Conservation (phyloP, 768 basidiomycete species). For the Suillus weaverae region DNA sequence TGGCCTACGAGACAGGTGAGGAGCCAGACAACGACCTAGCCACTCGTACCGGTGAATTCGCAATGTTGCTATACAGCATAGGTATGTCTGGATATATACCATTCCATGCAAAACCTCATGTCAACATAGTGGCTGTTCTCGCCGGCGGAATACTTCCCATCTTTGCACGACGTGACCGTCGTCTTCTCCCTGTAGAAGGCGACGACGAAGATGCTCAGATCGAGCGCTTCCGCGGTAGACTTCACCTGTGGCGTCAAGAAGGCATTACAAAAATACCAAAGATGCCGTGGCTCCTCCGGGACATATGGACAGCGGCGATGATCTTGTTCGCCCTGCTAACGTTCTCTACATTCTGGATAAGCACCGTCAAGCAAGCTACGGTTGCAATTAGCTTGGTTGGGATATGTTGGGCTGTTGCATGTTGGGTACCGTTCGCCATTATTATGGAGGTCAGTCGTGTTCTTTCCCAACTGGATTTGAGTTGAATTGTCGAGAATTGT, state of each 20-base stretch:
- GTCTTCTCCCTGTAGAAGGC: conserved; percentile 69
- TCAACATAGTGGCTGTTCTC: conserved; percentile 69
- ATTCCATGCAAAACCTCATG: conserved; percentile 2
- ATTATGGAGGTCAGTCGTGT: conserved; percentile 88
- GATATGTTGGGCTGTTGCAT: conserved; percentile 96
- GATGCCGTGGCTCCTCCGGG: conserved; percentile 88
- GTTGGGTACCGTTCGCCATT: conserved; percentile 96
- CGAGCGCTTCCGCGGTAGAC: conserved; percentile 64
- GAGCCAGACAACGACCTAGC: conserved; percentile 86
- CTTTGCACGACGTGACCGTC: conserved; percentile 77
- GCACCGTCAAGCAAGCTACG: conserved; percentile 78
- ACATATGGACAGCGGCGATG: conserved; percentile 91
- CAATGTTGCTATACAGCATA: conserved; percentile 88
- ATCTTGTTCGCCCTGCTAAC: conserved; percentile 78
- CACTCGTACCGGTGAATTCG: conserved; percentile 82
- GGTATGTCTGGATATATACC: conserved; percentile 43
- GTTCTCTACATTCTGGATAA: conserved; percentile 84
- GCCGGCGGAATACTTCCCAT: conserved; percentile 82
- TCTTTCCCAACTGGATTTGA: conserved; percentile 20
- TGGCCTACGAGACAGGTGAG: conserved; percentile 72
- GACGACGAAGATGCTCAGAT: conserved; percentile 75
- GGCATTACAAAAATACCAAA: conserved; percentile 77
- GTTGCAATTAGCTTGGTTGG: conserved; percentile 82
- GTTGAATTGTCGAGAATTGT: conserved; percentile 3
- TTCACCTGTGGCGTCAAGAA: conserved; percentile 83